Base-by-base conservation (phyloP, 352 stramenopile species). In the Pythium chondricola region DNA sequence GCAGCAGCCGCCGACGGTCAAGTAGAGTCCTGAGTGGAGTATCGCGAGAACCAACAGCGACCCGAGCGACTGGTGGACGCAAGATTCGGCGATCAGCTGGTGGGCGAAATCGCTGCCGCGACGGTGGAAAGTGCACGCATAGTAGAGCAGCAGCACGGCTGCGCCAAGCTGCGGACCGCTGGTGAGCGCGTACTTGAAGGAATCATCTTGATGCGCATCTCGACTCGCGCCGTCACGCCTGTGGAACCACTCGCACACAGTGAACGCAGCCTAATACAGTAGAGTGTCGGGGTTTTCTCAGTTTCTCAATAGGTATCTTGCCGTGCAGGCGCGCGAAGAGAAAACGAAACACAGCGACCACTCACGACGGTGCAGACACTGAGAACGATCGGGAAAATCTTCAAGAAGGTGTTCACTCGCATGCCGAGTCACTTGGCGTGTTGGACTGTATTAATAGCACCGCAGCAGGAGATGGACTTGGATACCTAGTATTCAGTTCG, bases 221-320 rank as follows among this genome's bases (percentile, higher is more conserved):
- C 70, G 67, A 32, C 58, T 82, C 33, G 64, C 29, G 9, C 74
- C 44, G 13, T 85, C 71, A 4, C 51, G 73, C 22, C 57, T 40
- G 38, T 79, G 59, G 54, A 74, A 84, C 71, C 69, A 85, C 55
- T 83, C 67, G 45, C 69, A 79, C 32, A 71, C 58, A 38, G 49
- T 46, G 25, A 36, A 36, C 32, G 16, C 49, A 31, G 14, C 31
- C 42, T 33, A 33, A 33, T 33, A 33, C 7, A 33, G 29, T 8
- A 33, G 29, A 13, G n/a, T n/a, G n/a, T n/a, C n/a, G n/a, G n/a
- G n/a, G n/a, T n/a, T n/a, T n/a, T n/a, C n/a, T n/a, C n/a, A n/a
- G n/a, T n/a, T n/a, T n/a, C n/a, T n/a, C n/a, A n/a, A n/a, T n/a
- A n/a, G n/a, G n/a, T n/a, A n/a, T n/a, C 8, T 8, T 13, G 13